These are phyloP conservation scores for Auxenochlorella pyrenoidosa DNA, from an alignment of 139 green algal genomes.

Conservation along the genomic window DNA sequence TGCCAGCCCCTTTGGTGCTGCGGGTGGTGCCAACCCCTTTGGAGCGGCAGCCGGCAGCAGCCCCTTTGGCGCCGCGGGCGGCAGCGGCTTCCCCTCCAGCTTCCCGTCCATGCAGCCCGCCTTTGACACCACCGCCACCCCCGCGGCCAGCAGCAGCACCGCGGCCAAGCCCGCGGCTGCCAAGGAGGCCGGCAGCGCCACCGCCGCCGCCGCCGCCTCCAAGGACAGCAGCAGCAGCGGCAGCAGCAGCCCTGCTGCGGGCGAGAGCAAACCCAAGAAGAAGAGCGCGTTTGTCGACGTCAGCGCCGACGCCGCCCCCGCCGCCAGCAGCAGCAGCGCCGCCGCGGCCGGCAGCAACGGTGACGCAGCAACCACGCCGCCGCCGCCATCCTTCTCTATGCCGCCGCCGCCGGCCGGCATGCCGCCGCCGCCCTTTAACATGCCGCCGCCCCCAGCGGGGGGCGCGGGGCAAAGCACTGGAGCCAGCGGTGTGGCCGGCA, in stretches of 20 bases:
- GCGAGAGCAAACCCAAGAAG: slow-evolving; percentile 30
- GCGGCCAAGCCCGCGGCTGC: neutral
- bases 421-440: slow-evolving; percentile 7
- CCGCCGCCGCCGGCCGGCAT: neutral
- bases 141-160: neutral
- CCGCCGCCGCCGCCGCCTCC: neutral
- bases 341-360: neutral
- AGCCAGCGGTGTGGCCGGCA: neutral
- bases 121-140: slow-evolving; percentile 42
- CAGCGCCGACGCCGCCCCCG: neutral
- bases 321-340: neutral
- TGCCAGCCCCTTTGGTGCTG: slow-evolving; percentile 36
- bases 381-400: neutral
- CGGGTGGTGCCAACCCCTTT: slow-evolving; percentile 29
- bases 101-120: slow-evolving; percentile 18
- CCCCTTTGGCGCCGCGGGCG: slow-evolving; percentile 20
- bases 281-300: slow-evolving; percentile 44
- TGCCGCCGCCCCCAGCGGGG: neutral
- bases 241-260: neutral
- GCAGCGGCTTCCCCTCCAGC: slow-evolving; percentile 24
- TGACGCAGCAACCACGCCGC: neutral
- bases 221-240: slow-evolving; percentile 11
- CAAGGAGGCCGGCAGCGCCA: neutral
- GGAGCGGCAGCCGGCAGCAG: slow-evolving; percentile 16
- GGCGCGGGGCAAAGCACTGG: neutral